A percentile compares a stretch with the other conserved stretches of the same genome.
Conservation (phyloP, 2,329 filamentous ascomycete species). For the Sarocladiaceae sp. region DNA sequence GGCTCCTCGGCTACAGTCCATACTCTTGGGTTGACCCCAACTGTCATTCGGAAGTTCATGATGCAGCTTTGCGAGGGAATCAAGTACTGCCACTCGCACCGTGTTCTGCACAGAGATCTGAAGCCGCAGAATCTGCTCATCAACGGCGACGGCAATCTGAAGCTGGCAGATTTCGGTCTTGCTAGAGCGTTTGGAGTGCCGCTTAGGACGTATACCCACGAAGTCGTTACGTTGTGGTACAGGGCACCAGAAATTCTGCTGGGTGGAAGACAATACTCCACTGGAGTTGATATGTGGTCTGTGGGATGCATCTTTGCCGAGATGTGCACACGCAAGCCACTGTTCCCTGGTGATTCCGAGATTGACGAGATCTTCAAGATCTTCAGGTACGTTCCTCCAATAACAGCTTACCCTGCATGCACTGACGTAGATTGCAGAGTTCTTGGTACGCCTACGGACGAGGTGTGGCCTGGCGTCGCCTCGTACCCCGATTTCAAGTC, state of each 20-base stretch:
- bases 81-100: slow-evolving; percentile 83
- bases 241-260: slow-evolving; percentile 86
- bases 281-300: slow-evolving; percentile 95
- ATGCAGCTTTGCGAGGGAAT: slow-evolving; percentile 80
- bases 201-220: slow-evolving; percentile 86
- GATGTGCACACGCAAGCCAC: slow-evolving; percentile 90
- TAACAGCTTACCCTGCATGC: neutral
- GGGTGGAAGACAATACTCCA: slow-evolving; percentile 87
- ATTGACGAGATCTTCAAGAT: slow-evolving; percentile 43
- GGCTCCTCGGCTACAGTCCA: slow-evolving; percentile 61
- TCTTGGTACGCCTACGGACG: slow-evolving; percentile 79
- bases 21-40: slow-evolving; percentile 68
- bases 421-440: slow-evolving; percentile 40
- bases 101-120: slow-evolving; percentile 80
- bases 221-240: slow-evolving; percentile 94
- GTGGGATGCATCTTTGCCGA: slow-evolving; percentile 93
- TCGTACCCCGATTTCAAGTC: slow-evolving; percentile 91
- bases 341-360: slow-evolving; percentile 85
- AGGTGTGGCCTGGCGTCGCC: slow-evolving; percentile 86
- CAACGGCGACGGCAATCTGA: slow-evolving; percentile 80
- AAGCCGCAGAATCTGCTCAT: slow-evolving; percentile 92
- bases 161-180: slow-evolving; percentile 86
- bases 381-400: slow-evolving; percentile 63
- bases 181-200: slow-evolving; percentile 89
- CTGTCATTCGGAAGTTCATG: slow-evolving; percentile 92